These are phyloP conservation scores for Elsinoe australis DNA, from an alignment of 2,329 filamentous ascomycete species.

Conservation along the genomic window DNA sequence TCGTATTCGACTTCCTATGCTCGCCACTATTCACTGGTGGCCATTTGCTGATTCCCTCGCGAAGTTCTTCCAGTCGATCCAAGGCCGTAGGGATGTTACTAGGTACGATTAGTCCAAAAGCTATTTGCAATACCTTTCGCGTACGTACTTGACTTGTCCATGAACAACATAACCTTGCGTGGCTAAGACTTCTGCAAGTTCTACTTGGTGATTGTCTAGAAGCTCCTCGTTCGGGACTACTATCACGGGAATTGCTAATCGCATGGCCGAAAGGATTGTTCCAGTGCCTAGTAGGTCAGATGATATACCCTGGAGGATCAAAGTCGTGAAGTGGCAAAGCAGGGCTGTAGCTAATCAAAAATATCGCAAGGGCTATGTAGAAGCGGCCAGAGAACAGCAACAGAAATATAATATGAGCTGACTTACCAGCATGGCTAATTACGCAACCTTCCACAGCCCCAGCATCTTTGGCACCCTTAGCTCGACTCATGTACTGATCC, in stretches of 20 bases:
- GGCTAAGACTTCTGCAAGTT: constrained; percentile 71
- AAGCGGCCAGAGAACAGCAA: no score
- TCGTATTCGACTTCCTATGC: constrained; percentile 36
- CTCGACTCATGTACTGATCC: constrained; percentile 49
- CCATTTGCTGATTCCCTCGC: constrained; percentile 40
- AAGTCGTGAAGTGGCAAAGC: no score
- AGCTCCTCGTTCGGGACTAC: constrained; percentile 80
- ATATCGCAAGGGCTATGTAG: no score
- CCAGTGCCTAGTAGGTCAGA: constrained; percentile 61
- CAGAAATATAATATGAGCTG: no score
- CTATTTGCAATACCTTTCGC: background rate
- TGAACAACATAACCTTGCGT: constrained; percentile 68
- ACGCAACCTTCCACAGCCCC: constrained; percentile 57
- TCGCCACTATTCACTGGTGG: constrained; percentile 43
- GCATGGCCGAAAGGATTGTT: constrained; percentile 75
- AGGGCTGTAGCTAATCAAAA: no score
- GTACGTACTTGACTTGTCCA: constrained; percentile 55
- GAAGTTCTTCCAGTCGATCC: constrained; percentile 41
- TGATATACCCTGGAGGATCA: constrained; percentile 17
- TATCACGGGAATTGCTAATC: constrained; percentile 66
- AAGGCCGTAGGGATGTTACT: constrained; percentile 45
- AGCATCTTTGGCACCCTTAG: constrained; percentile 36
- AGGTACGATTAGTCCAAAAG: background rate
- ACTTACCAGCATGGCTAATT: constrained; percentile 79
- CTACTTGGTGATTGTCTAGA: constrained; percentile 83